phyloP scores from a whole-genome alignment of 2,329 filamentous ascomycete genomes.

The Botrytis porri region DNA sequence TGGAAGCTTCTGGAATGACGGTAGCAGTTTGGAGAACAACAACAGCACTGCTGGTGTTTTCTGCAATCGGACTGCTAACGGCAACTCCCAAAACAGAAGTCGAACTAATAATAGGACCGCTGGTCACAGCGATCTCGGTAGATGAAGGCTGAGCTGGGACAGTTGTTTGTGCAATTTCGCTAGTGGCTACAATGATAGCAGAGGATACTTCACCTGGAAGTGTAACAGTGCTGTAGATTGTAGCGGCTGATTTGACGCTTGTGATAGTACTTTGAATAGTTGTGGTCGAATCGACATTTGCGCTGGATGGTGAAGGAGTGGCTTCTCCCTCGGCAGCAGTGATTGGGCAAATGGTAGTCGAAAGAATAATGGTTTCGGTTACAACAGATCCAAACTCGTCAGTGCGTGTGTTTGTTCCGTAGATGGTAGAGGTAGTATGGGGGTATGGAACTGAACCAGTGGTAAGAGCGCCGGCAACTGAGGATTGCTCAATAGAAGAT shows the following conservation, averaged over 20 bases:
- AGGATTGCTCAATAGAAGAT: neutral
- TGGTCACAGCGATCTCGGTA: neutral
- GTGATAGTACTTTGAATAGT: neutral
- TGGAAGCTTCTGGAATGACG: conserved; percentile 7
- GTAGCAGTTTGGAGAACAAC: neutral
- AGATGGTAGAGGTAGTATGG: conserved; percentile 2
- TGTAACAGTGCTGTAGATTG: conserved; percentile 11
- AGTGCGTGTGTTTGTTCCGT: conserved; percentile 10
- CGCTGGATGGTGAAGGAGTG: neutral
- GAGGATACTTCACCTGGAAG: neutral
- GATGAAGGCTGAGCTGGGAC: neutral
- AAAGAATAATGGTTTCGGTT: conserved; percentile 16
- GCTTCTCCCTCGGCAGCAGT: conserved; percentile 8
- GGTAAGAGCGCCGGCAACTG: neutral
- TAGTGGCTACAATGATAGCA: neutral
- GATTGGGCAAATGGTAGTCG: conserved; percentile 10
- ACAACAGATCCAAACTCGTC: conserved; percentile 16
- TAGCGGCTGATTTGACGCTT: neutral
- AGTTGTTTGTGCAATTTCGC: neutral
- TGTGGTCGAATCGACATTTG: neutral
- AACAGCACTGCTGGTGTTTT: neutral
- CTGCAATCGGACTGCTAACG: neutral
- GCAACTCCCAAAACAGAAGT: neutral
- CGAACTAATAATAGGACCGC: neutral
- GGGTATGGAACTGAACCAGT: neutral